Base-by-base conservation (phyloP, 139 green algal species). In the Coccomyxa sp. region DNA sequence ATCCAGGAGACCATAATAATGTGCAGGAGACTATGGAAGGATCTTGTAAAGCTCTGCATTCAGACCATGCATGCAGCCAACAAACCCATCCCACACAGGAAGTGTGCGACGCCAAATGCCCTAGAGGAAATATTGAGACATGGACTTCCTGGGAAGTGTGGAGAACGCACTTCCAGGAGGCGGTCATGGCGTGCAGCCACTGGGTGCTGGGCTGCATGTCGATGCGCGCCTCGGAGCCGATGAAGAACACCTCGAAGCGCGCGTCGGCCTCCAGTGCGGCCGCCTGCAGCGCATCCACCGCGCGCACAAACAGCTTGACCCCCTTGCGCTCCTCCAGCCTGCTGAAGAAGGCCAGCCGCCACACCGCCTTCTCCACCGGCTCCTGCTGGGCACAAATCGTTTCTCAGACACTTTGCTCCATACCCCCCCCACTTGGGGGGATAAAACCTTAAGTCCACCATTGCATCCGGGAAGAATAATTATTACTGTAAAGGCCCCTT, bases 301-400 rank as follows among this genome's bases (percentile, higher is more conserved):
- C 77, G 13, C 58, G 23, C 11, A 81, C 77, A 79, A 85, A 85
- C 28, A 82, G 75, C 59, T 81, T 81, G 12, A 85, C 16, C 23
- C 82, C 82, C 82, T 85, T 85, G 58, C 82, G 75, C 76, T 85
- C 82, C 28, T 85, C 82, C 28, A 85, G 75, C 13, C 82, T 7
- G 13, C 27, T 51, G 63, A 85, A 81, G n/a, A 85, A 85, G 10
- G 76, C 82, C 60, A 85, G 31, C 58, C 77, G 75, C 75, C 75
- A 82, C 58, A 85, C 82, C n/a, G 76, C 58, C 75, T 81, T 81
- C 28, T 31, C 32, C 77, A 31, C 51, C 17, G 11, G 4, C 51
- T 17, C 51, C 25, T 68, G 45, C 51, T 16, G 23, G 63, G 15
- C 63, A 17, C n/a, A n/a, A n/a, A n/a, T n/a, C n/a, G n/a, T n/a